phyloP scores from a whole-genome alignment of 2,329 filamentous ascomycete genomes.

The Chaetothyriales sp. region DNA sequence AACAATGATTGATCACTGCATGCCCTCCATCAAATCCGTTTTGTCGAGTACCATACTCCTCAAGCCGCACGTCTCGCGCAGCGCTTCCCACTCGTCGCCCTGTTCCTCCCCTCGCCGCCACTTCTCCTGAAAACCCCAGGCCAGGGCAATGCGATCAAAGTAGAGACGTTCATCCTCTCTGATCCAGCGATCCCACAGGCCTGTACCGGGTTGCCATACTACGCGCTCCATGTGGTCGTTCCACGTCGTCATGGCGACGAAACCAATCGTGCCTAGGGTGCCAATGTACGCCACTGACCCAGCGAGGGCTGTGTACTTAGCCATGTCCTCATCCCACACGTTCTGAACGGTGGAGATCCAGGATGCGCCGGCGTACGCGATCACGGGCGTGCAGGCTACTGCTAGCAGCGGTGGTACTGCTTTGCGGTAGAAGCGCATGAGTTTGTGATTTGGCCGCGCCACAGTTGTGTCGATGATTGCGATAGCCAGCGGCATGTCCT shows the following conservation, averaged over 20 bases:
- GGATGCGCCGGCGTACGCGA: conserved; percentile 42
- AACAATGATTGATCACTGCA: conserved; percentile 42
- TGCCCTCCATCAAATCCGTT: conserved; percentile 81
- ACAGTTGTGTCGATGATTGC: conserved; percentile 54
- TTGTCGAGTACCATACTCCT: conserved; percentile 83
- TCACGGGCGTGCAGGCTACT: conserved; percentile 21
- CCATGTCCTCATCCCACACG: conserved; percentile 60
- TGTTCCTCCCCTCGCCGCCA: conserved; percentile 77
- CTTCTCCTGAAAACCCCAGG: conserved; percentile 80
- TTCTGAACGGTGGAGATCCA: conserved; percentile 52
- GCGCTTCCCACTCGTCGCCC: conserved; percentile 72
- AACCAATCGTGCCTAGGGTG: conserved; percentile 65
- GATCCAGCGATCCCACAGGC: conserved; percentile 67
- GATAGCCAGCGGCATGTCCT: conserved; percentile 63
- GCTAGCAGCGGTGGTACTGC: conserved; percentile 28
- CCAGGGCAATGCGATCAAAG: conserved; percentile 68
- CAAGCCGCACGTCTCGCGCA: conserved; percentile 68
- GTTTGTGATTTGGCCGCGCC: conserved; percentile 28
- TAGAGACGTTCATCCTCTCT: conserved; percentile 80
- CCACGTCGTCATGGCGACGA: conserved; percentile 68
- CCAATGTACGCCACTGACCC: conserved; percentile 72
- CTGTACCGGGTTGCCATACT: conserved; percentile 72
- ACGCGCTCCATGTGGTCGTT: conserved; percentile 95
- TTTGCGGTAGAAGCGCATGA: conserved; percentile 29
- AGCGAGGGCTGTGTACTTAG: conserved; percentile 63